Base-by-base conservation (phyloP, 352 stramenopile species). In the Plasmopara halstedii region DNA sequence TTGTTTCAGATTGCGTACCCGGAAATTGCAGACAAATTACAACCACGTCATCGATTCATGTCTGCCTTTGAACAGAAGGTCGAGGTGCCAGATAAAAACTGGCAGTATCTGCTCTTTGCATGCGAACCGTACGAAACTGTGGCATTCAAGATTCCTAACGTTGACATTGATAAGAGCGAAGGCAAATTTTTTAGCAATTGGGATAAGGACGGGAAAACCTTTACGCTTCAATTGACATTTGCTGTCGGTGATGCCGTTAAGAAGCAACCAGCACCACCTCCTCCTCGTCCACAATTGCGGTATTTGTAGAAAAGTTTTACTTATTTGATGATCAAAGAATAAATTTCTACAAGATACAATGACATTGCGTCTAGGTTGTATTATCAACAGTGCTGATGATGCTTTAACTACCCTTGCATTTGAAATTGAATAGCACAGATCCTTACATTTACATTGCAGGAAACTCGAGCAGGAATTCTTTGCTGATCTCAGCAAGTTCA, bases 71-170 rank as follows among this genome's bases (percentile, higher is more conserved):
- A 99, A 76, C 97, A 99, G 64, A 89, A 95, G 39, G 85, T 99
- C n/a, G 96, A 99, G 55, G 75, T 83, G 6, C 88, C 95, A 0
- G 94, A 99, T 72, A 97, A 97, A 53, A 79, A 85, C 44, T 88
- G 90, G 53, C 85, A 96, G 73, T 99, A 99, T 61, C 64, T 99
- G 11, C 67, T 99, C 11, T 97, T 99, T 56, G 97, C 97, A 1
- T 98, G 94, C 52, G 96, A 98, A 62, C 96, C 96, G 29, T 99
- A 99, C 73, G 95, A 99, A 77, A 99, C 95, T 15, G 83, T 99
- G 17, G 97, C 89, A 32, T 99, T 99, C 76, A 99, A 99, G 70
- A 95, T 99, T 53, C 96, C 96, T 14, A 99, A 99, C 65, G 61
- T 95, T 37, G 80, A 91, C 13, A 77, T 99, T 32, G 95, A 99